phyloP scores from a whole-genome alignment of 345 rosid species.

The sweet orange (Citrus sinensis) region DNA sequence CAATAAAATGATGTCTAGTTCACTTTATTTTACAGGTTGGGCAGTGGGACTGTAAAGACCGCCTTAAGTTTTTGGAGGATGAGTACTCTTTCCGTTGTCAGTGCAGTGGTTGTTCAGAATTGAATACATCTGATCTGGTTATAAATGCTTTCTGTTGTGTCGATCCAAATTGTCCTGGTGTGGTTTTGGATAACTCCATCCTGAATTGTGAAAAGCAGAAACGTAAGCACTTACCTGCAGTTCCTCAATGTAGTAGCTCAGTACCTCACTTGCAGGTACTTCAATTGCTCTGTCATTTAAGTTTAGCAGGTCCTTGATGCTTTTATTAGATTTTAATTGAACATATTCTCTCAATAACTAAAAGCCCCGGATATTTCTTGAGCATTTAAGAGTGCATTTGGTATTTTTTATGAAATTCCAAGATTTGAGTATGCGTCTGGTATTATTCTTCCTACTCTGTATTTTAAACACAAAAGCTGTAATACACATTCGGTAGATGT shows the following conservation, averaged over 20 bases:
- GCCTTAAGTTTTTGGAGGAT: slow-evolving; percentile 65
- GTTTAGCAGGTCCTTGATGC: neutral
- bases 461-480: too few relatives aligned
- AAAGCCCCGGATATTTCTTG: neutral
- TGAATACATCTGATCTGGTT: slow-evolving; percentile 65
- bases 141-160: slow-evolving; percentile 63
- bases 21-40: slow-evolving; percentile 56
- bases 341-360: neutral
- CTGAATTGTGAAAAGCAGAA: slow-evolving; percentile 36
- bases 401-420: too few relatives aligned
- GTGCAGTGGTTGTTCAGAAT: slow-evolving; percentile 64
- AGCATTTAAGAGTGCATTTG: too few relatives aligned
- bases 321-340: neutral
- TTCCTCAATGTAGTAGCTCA: slow-evolving; percentile 19
- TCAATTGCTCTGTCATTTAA: slow-evolving; percentile 8
- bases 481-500: too few relatives aligned
- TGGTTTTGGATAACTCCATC: slow-evolving; percentile 47
- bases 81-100: slow-evolving; percentile 67
- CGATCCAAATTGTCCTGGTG: slow-evolving; percentile 52
- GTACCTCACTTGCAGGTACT: slow-evolving; percentile 43
- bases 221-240: slow-evolving; percentile 20
- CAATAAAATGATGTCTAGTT: neutral
- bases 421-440: too few relatives aligned
- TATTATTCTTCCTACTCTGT: too few relatives aligned
- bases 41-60: slow-evolving; percentile 63